Evolutionary conservation across 2,329 filamentous ascomycete species (phyloP).

Genomic region (Fusarium protoensiforme): DNA sequence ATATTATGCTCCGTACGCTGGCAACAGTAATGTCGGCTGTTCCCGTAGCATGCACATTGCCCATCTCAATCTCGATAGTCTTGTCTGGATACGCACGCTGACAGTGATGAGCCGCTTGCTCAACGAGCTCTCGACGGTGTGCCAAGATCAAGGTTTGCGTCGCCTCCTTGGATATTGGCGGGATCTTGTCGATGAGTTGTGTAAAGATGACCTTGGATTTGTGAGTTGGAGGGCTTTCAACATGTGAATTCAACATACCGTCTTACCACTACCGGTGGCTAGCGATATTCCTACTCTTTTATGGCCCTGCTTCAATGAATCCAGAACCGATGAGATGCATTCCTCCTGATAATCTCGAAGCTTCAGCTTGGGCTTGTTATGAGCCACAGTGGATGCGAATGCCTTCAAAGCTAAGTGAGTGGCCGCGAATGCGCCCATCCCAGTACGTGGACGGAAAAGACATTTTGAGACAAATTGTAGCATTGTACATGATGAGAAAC

Average conservation of each 20-base stretch:
- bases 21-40: slow-evolving; percentile 92
- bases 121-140: slow-evolving; percentile 91
- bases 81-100: slow-evolving; percentile 81
- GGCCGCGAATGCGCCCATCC: slow-evolving; percentile 11
- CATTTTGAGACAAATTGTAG: slow-evolving; percentile 45
- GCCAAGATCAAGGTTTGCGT: slow-evolving; percentile 90
- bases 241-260: slow-evolving; percentile 61
- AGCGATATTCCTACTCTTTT: slow-evolving; percentile 86
- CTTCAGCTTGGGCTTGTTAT: slow-evolving; percentile 55
- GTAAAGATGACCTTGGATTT: slow-evolving; percentile 86
- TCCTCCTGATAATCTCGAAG: slow-evolving; percentile 91
- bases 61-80: slow-evolving; percentile 92
- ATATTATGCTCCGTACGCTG: slow-evolving; percentile 86
- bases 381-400: slow-evolving; percentile 36
- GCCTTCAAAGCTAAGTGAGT: slow-evolving; percentile 28
- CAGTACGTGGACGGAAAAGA: slow-evolving; percentile 35
- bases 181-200: slow-evolving; percentile 85
- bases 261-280: slow-evolving; percentile 91
- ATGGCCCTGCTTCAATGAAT: slow-evolving; percentile 75
- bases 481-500: slow-evolving; percentile 51
- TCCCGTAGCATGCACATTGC: slow-evolving; percentile 78
- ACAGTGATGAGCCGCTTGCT: slow-evolving; percentile 92
- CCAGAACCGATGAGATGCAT: slow-evolving; percentile 84
- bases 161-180: slow-evolving; percentile 58
- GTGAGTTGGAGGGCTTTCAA: slow-evolving; percentile 10